Percentiles rank a stretch among this genome's conserved stretches.
Evolutionary conservation across 305 asterid species (phyloP).

Genomic region (Fraxinus ornus): DNA sequence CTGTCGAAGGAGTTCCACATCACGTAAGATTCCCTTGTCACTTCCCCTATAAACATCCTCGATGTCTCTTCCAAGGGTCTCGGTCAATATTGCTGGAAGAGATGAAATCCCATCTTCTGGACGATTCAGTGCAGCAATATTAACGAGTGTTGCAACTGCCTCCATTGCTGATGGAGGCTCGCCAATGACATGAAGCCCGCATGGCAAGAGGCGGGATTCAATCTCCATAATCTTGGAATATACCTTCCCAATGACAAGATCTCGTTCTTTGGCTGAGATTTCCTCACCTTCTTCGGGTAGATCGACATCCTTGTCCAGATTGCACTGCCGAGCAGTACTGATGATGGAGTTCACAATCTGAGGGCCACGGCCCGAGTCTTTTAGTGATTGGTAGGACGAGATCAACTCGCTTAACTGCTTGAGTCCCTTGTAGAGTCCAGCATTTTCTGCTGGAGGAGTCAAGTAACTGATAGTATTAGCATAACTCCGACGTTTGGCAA

Average conservation of each 20-base stretch:
- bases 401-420: slow-evolving; percentile 95
- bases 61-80: slow-evolving; percentile 70
- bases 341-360: slow-evolving; percentile 92
- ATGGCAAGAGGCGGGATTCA: slow-evolving; percentile 86
- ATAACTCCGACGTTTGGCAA: slow-evolving; percentile 90
- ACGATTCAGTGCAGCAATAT: slow-evolving; percentile 89
- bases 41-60: slow-evolving; percentile 82
- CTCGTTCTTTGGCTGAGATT: slow-evolving; percentile 70
- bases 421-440: slow-evolving; percentile 96
- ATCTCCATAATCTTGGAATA: slow-evolving; percentile 97
- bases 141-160: slow-evolving; percentile 89
- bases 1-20: slow-evolving; percentile 83
- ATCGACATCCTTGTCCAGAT: slow-evolving; percentile 94
- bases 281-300: slow-evolving; percentile 86
- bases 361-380: slow-evolving; percentile 86
- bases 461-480: slow-evolving; percentile 95
- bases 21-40: slow-evolving; percentile 74
- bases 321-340: slow-evolving; percentile 91
- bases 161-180: slow-evolving; percentile 99
- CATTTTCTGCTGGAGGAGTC: slow-evolving; percentile 98
- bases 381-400: slow-evolving; percentile 85
- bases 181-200: slow-evolving; percentile 94
- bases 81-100: slow-evolving; percentile 76
- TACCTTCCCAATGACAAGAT: slow-evolving; percentile 79
- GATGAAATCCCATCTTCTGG: slow-evolving; percentile 78